Evolutionary conservation across 805 yeast genomes (phyloP), one percentile per base, ranked within the genome.

Genomic region (Kodamaea kakaduensis): DNA sequence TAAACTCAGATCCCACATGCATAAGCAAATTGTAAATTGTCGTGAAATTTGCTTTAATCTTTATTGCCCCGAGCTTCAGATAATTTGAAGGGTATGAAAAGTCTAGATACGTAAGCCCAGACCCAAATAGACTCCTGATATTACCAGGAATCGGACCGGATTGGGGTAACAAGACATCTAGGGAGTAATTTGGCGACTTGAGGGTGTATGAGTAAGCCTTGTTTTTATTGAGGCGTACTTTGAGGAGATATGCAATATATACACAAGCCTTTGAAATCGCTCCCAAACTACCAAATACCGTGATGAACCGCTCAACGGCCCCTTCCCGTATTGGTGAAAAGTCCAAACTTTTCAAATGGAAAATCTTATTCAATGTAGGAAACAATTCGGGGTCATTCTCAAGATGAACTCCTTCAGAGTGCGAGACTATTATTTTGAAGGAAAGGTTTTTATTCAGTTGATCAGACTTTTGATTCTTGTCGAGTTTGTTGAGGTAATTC

Each of bases 141-240:
- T 16, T 17, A 22, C 12, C 20, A 4, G 33, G 37, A 9, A 37
- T 32, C 9, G 37, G 31, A 4, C 12, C 19, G 8, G 36, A 19
- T 16, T 37, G 37, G 9, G 31, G 26, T 9, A 32, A 18, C 35
- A 36, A 36, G 7, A 41, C 23, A 4, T 31, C 25, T 12, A 42
- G n/a, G 3, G 20, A 14, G 41, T 61, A 62, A 38, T 60, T 61
- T 19, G 46, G 33, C 2, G 64, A 58, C 34, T 61, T 63, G 29
- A 66, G 53, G 1, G 67, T 65, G 37, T 45, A 54, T 6, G 46
- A 32, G 30, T 53, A 52, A 19, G 35, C 35, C 6, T 44, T 38
- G 14, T 47, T 37, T 26, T 56, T 57, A 36, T 64, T 64, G 19
- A 60, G 34, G 18, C 46, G 48, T 3, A 57, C 52, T 21, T 40